A percentile compares a stretch with the other conserved stretches of the same genome.
Conservation (phyloP, 2,329 filamentous ascomycete genomes). For the Geosmithia flava region DNA sequence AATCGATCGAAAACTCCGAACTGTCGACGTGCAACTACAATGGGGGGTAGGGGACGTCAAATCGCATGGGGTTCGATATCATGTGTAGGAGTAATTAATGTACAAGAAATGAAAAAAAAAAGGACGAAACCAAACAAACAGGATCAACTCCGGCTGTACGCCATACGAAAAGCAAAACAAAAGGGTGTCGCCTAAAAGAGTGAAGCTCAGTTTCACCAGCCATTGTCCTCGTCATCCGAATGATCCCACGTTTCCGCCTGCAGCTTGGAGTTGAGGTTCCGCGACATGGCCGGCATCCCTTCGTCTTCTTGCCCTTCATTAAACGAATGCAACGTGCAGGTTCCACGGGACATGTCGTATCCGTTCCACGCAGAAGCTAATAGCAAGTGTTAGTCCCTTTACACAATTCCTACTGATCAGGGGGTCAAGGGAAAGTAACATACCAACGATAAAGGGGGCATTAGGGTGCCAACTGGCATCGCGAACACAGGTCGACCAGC, state of each 20-base stretch:
- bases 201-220: background rate
- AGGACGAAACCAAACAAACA: background rate
- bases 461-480: slow-evolving; percentile 88
- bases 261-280: slow-evolving; percentile 48
- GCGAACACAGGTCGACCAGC: slow-evolving; percentile 68
- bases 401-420: background rate
- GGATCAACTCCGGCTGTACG: background rate
- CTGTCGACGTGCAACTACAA: background rate
- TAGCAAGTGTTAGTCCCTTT: slow-evolving; percentile 5
- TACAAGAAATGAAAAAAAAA: background rate
- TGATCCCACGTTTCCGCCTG: slow-evolving; percentile 17
- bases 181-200: background rate
- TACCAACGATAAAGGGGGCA: slow-evolving; percentile 63
- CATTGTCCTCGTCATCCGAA: slow-evolving; percentile 7
- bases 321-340: slow-evolving; percentile 67
- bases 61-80: background rate
- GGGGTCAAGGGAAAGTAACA: slow-evolving; percentile 13
- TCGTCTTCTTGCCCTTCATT: slow-evolving; percentile 54
- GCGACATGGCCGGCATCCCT: slow-evolving; percentile 45
- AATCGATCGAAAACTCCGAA: background rate
- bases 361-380: slow-evolving; percentile 75
- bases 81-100: background rate
- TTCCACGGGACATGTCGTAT: slow-evolving; percentile 59
- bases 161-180: background rate
- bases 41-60: background rate